phyloP scores from a whole-genome alignment of 208 protist genomes.

The Wallacemonas rigidus region DNA sequence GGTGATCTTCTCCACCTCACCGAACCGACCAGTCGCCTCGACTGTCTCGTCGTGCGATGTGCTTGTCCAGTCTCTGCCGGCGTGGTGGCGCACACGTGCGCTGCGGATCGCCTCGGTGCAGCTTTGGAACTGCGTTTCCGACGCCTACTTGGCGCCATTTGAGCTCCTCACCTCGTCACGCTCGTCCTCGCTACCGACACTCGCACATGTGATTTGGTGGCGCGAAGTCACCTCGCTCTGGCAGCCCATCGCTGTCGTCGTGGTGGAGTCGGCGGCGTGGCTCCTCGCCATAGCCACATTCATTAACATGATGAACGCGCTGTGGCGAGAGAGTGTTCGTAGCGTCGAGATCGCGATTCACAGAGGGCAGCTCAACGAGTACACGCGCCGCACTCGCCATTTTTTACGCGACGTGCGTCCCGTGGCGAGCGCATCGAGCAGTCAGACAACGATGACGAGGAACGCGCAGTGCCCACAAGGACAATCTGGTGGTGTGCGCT shows the following conservation, averaged over 20 bases:
- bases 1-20: neutral
- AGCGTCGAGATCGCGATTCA: conserved; percentile 10
- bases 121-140: neutral
- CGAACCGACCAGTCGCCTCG: neutral
- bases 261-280: neutral
- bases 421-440: neutral
- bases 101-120: neutral
- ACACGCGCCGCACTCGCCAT: neutral
- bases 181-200: neutral
- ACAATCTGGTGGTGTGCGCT: neutral
- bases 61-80: neutral
- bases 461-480: neutral
- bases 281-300: neutral
- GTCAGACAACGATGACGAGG: neutral
- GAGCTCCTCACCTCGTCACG: neutral
- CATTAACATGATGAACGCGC: neutral
- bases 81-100: neutral
- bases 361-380: neutral
- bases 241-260: neutral
- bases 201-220: neutral
- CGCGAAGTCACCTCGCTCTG: neutral
- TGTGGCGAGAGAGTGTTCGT: neutral
- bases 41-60: conserved; percentile 1
- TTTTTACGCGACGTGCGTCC: neutral
- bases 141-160: neutral